phyloP scores from a whole-genome alignment of 768 basidiomycete genomes.

The Glaciozyma martinii region DNA sequence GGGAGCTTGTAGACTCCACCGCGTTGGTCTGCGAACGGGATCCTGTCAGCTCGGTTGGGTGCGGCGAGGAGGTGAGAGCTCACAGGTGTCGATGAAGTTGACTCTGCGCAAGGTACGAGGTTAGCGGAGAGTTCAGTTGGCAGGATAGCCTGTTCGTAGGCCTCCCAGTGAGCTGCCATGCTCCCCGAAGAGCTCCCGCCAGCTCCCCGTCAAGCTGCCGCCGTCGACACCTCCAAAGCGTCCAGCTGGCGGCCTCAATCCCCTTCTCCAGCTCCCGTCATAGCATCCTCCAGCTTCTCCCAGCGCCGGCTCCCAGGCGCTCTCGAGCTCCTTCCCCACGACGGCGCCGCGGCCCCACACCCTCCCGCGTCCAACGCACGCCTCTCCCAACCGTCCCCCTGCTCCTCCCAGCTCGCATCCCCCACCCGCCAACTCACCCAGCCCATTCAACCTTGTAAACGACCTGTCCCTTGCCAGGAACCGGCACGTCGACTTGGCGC shows the following conservation, averaged over 20 bases:
- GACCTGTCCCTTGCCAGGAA: constrained; percentile 54
- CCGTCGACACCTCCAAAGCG: too few relatives aligned
- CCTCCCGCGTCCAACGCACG: too few relatives aligned
- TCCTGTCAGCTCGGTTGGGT: neutral
- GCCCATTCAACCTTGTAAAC: constrained; percentile 57
- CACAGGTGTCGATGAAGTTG: constrained; percentile 57
- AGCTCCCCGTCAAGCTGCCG: too few relatives aligned
- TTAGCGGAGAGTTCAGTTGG: neutral
- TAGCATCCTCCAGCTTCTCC: too few relatives aligned
- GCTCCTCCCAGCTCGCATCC: too few relatives aligned
- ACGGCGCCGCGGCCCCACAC: too few relatives aligned
- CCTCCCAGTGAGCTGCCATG: too few relatives aligned
- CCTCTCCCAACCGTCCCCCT: too few relatives aligned
- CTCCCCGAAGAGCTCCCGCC: too few relatives aligned
- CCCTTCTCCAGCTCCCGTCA: neutral
- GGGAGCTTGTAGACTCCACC: constrained; percentile 44
- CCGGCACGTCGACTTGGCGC: constrained; percentile 55
- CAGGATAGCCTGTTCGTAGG: too few relatives aligned
- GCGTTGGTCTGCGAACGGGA: constrained; percentile 54
- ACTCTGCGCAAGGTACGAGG: constrained; percentile 42
- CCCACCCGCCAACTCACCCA: constrained; percentile 34
- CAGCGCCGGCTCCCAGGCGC: too few relatives aligned
- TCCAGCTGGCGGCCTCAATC: neutral
- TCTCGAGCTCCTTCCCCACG: too few relatives aligned
- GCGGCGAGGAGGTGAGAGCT: neutral